These are phyloP conservation scores for Lipomyces mesembrius DNA, from an alignment of 805 yeast species.

Conservation along the genomic window DNA sequence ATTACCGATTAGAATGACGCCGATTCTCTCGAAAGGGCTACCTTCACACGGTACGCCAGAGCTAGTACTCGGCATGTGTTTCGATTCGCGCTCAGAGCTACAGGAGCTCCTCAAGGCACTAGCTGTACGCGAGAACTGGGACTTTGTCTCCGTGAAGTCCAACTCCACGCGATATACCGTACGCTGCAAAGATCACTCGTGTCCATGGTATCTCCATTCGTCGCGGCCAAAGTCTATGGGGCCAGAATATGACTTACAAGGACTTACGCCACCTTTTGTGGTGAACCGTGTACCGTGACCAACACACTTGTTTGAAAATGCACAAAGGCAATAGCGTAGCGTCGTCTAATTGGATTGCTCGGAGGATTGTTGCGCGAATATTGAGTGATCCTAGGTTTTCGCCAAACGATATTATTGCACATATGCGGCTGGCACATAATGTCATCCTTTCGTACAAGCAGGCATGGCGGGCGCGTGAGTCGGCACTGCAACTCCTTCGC, in stretches of 20 bases:
- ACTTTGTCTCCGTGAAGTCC: constrained; percentile 29
- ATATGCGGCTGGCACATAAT: constrained; percentile 14
- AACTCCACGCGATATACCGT: constrained; percentile 29
- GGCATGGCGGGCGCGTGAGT: constrained; percentile 35
- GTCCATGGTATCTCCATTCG: constrained; percentile 34
- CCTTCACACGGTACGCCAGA: background rate
- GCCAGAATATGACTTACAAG: background rate
- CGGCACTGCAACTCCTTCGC: constrained; percentile 15
- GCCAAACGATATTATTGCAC: constrained; percentile 20
- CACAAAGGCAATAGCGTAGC: constrained; percentile 16
- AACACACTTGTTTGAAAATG: constrained; percentile 22
- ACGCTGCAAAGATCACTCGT: constrained; percentile 28
- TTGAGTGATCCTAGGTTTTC: constrained; percentile 16
- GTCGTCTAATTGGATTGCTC: constrained; percentile 31
- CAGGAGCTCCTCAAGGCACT: constrained; percentile 24
- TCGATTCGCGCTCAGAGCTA: constrained; percentile 24
- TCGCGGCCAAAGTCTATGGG: constrained; percentile 13
- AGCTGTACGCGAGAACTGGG: constrained; percentile 31
- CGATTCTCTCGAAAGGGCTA: too few species aligned
- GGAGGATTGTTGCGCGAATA: constrained; percentile 15
- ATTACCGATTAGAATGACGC: too few species aligned
- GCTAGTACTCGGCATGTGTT: constrained; percentile 14
- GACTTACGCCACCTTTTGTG: constrained; percentile 16
- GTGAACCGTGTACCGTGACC: constrained; percentile 20
- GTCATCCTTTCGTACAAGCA: constrained; percentile 30